Evolutionary conservation across 345 rosid genomes (phyloP).

Genomic region (Passiflora organensis): DNA sequence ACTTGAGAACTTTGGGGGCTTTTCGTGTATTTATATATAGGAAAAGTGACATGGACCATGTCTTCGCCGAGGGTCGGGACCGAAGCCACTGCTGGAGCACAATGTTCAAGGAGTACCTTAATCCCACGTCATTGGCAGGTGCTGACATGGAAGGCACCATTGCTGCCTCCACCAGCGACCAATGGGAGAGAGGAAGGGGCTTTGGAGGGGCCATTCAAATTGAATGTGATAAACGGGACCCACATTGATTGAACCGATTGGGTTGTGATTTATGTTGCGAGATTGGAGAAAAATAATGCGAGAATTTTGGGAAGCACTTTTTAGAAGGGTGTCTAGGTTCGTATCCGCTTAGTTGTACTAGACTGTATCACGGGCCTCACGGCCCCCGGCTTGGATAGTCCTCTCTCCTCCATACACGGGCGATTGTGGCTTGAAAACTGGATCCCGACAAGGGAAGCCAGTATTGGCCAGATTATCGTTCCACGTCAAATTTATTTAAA

Average conservation of each 20-base stretch:
- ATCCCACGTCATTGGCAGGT: constrained; percentile 14
- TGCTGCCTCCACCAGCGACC: no score
- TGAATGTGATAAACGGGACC: constrained; percentile 6
- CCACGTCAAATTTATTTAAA: no score
- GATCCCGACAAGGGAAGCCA: no score
- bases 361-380: constrained; percentile 26
- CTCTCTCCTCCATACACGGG: constrained; percentile 26
- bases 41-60: no score
- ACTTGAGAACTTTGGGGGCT: no score
- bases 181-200: no score
- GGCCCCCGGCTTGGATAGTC: constrained; percentile 20
- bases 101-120: constrained; percentile 14
- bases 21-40: no score
- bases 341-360: constrained; percentile 32
- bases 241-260: background rate
- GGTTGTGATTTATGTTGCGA: background rate
- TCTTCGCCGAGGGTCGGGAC: no score
- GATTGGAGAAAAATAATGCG: no score
- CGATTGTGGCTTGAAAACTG: background rate
- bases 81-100: background rate
- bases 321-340: constrained; percentile 26
- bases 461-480: no score
- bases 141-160: constrained; percentile 33
- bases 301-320: background rate
- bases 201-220: no score